Evolutionary conservation across 2,329 filamentous ascomycete species (phyloP).

Genomic region (Penicillium sclerotigenum): DNA sequence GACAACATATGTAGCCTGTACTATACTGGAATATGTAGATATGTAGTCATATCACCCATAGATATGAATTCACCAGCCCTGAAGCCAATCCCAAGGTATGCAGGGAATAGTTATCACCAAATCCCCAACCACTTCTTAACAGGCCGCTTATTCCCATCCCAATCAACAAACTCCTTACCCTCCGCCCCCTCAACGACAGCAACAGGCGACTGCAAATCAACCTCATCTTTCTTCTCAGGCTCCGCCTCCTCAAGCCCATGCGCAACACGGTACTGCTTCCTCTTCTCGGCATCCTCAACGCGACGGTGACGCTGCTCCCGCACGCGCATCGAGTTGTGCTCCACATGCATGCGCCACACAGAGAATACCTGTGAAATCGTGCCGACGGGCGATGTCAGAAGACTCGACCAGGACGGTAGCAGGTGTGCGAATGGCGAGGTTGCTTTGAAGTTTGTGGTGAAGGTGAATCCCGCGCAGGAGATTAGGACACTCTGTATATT

Average conservation of each 20-base stretch:
- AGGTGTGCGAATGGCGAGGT: slow-evolving; percentile 78
- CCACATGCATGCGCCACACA: slow-evolving; percentile 73
- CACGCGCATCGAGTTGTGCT: slow-evolving; percentile 66
- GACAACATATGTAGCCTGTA: neutral
- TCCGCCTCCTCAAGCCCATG: slow-evolving; percentile 68
- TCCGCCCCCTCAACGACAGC: slow-evolving; percentile 34
- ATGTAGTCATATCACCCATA: neutral
- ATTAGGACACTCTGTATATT: slow-evolving; percentile 60
- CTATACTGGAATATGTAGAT: neutral
- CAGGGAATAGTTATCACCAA: slow-evolving; percentile 52
- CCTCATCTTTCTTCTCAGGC: slow-evolving; percentile 35
- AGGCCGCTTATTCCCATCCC: slow-evolving; percentile 48
- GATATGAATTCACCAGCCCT: neutral
- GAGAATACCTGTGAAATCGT: slow-evolving; percentile 64
- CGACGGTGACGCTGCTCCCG: slow-evolving; percentile 68
- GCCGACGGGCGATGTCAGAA: slow-evolving; percentile 66
- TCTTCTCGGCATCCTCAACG: slow-evolving; percentile 83
- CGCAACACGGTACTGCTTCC: slow-evolving; percentile 77
- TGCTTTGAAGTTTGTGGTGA: slow-evolving; percentile 72
- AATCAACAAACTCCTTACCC: slow-evolving; percentile 35
- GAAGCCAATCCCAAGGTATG: neutral
- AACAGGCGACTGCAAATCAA: slow-evolving; percentile 41
- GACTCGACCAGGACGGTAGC: slow-evolving; percentile 67
- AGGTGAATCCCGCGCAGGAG: slow-evolving; percentile 67
- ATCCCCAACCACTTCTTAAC: slow-evolving; percentile 83